Base-by-base conservation (phyloP, 495 filamentous ascomycete species). In the Talaromyces liani region DNA sequence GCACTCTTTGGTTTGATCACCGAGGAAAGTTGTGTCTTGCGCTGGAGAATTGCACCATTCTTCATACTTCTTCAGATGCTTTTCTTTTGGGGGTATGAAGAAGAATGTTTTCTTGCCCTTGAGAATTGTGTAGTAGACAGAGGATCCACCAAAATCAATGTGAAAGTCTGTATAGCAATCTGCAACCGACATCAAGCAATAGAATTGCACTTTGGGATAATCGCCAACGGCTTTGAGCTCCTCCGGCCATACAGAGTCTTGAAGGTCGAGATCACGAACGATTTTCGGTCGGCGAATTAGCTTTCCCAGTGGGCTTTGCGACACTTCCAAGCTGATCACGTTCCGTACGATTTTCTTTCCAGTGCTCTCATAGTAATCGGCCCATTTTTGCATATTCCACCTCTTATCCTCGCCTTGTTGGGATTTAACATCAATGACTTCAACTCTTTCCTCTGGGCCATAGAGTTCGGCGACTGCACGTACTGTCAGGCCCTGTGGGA, bases 131-230 rank as follows among this genome's bases (percentile, higher is more conserved):
- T 91, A 91, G 68, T 87, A 91, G 8, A 91, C 88, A 1, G 87
- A 90, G 7, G 89, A 91, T 3, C 88, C 88, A 53, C 87, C 88
- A 73, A 91, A 91, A 69, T 91, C 88, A 66, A 91, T 88, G 71
- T 91, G 88, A 65, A 91, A 91, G 72, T 91, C 88, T 24, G 88
- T 91, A 64, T 88, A 91, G 65, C 87, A 90, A 69, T 91, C 87
- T 20, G 87, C 85, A 18, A 91, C 89, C 31, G 88, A 91, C 88
- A 91, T 91, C 41, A 91, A 73, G 69, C 84, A 88, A 74, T 89
- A 89, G 66, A 88, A 88, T 61, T 88, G 86, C 8, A 89, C 87
- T 64, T 84, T 85, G 3, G 85, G 85, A 31, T 76, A 83, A 63
- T 85, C 83, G 18, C 77, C 81, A 65, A 83, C 80, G 9, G 80